Percentiles rank a stretch among this genome's conserved stretches.
Conservation (phyloP, 2,329 filamentous ascomycete genomes). For the Verticillium alfalfae region DNA sequence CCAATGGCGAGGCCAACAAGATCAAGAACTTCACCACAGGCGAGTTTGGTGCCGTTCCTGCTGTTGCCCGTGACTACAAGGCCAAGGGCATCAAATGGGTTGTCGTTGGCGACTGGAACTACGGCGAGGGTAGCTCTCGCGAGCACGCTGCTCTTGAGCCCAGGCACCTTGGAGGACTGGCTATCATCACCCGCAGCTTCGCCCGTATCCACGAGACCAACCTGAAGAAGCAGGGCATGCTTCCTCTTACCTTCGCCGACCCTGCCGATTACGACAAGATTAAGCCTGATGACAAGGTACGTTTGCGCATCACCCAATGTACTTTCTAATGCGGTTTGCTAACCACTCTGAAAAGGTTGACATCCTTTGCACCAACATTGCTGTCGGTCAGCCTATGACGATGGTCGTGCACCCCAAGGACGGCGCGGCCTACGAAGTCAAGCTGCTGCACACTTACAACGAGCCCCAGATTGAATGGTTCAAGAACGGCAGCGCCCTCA, state of each 20-base stretch:
- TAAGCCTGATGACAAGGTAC: constrained; percentile 80
- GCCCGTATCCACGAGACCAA: constrained; percentile 99
- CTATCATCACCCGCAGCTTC: constrained; percentile 92
- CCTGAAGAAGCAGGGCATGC: constrained; percentile 99
- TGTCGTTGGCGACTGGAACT: constrained; percentile 99
- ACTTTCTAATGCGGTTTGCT: neutral
- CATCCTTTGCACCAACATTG: constrained; percentile 81
- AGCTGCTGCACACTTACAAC: constrained; percentile 96
- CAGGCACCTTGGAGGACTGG: constrained; percentile 91
- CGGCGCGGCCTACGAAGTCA: constrained; percentile 69
- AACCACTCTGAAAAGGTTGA: constrained; percentile 52
- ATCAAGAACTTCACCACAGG: constrained; percentile 84
- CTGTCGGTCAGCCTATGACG: constrained; percentile 87
- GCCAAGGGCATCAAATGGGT: constrained; percentile 94
- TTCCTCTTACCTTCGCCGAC: constrained; percentile 91
- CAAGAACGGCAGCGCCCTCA: constrained; percentile 93
- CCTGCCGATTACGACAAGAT: constrained; percentile 98
- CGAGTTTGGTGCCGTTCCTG: constrained; percentile 82
- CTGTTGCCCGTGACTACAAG: constrained; percentile 97
- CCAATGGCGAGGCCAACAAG: constrained; percentile 97
- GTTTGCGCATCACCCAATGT: constrained; percentile 27
- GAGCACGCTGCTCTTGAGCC: constrained; percentile 98
- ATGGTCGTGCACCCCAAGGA: constrained; percentile 89
- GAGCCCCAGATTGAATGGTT: constrained; percentile 98
- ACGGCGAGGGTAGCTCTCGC: constrained; percentile 94